Evolutionary conservation across 2,329 filamentous ascomycete species (phyloP).

Genomic region (Thelonectria discophora): DNA sequence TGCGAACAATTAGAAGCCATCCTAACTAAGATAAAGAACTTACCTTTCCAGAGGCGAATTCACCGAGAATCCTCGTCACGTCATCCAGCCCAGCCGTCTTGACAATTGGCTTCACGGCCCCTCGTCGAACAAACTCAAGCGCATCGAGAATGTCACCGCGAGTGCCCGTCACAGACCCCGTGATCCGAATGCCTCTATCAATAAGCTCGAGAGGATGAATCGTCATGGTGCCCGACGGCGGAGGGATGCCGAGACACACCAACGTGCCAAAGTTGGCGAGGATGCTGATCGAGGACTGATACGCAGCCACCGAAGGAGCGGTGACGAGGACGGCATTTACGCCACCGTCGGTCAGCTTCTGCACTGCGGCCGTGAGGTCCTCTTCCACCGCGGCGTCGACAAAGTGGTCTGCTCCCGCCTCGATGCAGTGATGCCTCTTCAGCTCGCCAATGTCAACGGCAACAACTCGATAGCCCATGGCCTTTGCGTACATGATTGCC

Average conservation of each 20-base stretch:
- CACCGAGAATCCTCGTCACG: background rate
- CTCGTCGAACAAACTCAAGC: conserved; percentile 49
- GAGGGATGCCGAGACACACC: conserved; percentile 51
- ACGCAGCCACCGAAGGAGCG: conserved; percentile 44
- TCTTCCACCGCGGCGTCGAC: conserved; percentile 44
- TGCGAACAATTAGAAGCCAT: background rate
- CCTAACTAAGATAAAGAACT: background rate
- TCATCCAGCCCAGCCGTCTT: conserved; percentile 27
- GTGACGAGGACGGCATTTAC: conserved; percentile 45
- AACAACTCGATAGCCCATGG: conserved; percentile 54
- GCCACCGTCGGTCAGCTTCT: conserved; percentile 29
- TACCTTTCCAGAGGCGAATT: background rate
- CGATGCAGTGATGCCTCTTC: conserved; percentile 41
- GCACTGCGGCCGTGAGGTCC: conserved; percentile 10
- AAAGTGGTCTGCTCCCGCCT: conserved; percentile 49
- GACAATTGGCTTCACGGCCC: conserved; percentile 28
- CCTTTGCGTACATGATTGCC: conserved; percentile 50
- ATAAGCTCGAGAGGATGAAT: conserved; percentile 50
- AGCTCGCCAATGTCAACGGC: conserved; percentile 49
- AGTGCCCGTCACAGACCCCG: conserved; percentile 50
- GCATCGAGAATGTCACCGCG: conserved; percentile 52
- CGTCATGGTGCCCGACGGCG: conserved; percentile 34
- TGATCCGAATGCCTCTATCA: conserved; percentile 46
- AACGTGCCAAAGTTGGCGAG: conserved; percentile 47
- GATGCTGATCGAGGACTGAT: conserved; percentile 45